A percentile compares a stretch with the other conserved stretches of the same genome.
These are phyloP conservation scores for Alternaria sp. DNA, from an alignment of 2,329 filamentous ascomycete genomes.

Conservation along the genomic window DNA sequence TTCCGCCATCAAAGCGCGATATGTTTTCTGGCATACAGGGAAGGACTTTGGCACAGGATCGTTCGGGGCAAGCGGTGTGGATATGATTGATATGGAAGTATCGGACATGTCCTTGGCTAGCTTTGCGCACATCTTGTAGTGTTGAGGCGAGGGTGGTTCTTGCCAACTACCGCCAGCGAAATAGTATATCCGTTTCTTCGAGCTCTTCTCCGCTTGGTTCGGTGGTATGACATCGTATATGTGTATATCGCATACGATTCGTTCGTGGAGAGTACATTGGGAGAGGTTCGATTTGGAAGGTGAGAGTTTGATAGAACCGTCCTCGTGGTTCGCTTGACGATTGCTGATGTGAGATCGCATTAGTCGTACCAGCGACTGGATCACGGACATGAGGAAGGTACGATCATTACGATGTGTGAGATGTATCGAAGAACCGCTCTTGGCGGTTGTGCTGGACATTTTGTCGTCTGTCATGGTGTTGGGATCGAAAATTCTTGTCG, in stretches of 20 bases:
- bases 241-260: constrained; percentile 55
- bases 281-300: constrained; percentile 46
- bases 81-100: constrained; percentile 59
- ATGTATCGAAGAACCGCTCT: constrained; percentile 35
- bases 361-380: constrained; percentile 52
- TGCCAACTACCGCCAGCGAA: constrained; percentile 67
- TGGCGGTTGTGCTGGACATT: neutral
- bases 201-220: constrained; percentile 13
- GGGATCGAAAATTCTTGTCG: neutral
- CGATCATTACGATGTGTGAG: constrained; percentile 52
- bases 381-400: constrained; percentile 50
- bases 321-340: constrained; percentile 43
- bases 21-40: constrained; percentile 58
- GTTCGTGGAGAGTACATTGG: constrained; percentile 52
- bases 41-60: constrained; percentile 60
- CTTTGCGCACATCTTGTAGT: constrained; percentile 62
- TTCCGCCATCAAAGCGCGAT: constrained; percentile 54
- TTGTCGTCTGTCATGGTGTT: constrained; percentile 5
- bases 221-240: constrained; percentile 56
- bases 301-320: constrained; percentile 54
- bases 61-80: constrained; percentile 63
- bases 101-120: constrained; percentile 55
- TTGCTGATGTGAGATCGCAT: constrained; percentile 50
- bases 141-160: constrained; percentile 58
- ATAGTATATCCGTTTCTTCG: constrained; percentile 59